Percentiles rank a stretch among this genome's conserved stretches.
phyloP scores from a whole-genome alignment of 2,329 filamentous ascomycete species.

The Alternaria sp. region DNA sequence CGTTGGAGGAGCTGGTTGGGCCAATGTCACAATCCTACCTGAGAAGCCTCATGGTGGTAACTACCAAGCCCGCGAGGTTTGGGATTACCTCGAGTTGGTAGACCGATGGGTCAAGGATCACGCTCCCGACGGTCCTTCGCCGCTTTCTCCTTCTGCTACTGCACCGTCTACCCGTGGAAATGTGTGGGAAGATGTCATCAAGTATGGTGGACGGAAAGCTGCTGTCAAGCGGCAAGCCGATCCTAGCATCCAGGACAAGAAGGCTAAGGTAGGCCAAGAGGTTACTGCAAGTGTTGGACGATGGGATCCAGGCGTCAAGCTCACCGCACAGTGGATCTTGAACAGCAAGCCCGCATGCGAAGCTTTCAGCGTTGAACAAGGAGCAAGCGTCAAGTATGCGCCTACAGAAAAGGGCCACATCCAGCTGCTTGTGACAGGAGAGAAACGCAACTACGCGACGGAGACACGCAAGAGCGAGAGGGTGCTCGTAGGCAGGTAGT shows the following conservation, averaged over 20 bases:
- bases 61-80: constrained; percentile 43
- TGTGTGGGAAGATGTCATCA: constrained; percentile 45
- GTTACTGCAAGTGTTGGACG: constrained; percentile 37
- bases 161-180: constrained; percentile 40
- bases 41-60: constrained; percentile 45
- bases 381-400: constrained; percentile 24
- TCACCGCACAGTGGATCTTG: constrained; percentile 47
- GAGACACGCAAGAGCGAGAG: constrained; percentile 34
- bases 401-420: constrained; percentile 19
- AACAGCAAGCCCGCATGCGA: constrained; percentile 33
- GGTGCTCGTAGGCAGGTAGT: constrained; percentile 7
- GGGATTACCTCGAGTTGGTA: constrained; percentile 48
- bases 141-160: constrained; percentile 33
- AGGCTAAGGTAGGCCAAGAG: constrained; percentile 10
- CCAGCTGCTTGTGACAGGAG: constrained; percentile 27
- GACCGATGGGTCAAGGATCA: constrained; percentile 43
- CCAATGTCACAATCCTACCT: constrained; percentile 47
- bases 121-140: constrained; percentile 40
- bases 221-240: constrained; percentile 44
- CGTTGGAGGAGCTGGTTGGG: constrained; percentile 46
- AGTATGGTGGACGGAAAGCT: constrained; percentile 43
- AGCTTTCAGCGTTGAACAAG: constrained; percentile 36
- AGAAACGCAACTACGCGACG: constrained; percentile 31
- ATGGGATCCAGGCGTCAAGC: constrained; percentile 50
- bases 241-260: constrained; percentile 27